A percentile compares a stretch with the other conserved stretches of the same genome.
phyloP scores from a whole-genome alignment of 495 filamentous ascomycete genomes.

The Chaetomium cochliodes region DNA sequence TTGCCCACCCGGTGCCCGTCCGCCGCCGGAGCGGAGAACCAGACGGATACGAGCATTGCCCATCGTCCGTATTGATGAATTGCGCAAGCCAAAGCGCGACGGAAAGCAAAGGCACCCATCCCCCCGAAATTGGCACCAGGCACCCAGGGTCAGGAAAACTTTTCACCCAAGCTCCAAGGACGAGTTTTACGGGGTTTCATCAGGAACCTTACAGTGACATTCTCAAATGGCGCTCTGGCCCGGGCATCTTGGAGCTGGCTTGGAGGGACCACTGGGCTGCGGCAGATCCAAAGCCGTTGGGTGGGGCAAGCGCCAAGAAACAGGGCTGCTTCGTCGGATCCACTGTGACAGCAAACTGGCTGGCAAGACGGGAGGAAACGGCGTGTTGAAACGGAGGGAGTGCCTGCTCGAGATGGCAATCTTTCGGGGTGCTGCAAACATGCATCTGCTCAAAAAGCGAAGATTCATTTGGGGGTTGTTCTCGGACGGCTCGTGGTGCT shows the following conservation, averaged over 20 bases:
- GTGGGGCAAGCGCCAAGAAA: neutral
- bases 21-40: neutral
- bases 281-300: conserved; percentile 13
- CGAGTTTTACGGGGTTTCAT: neutral
- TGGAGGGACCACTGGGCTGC: conserved; percentile 4
- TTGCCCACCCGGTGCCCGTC: neutral
- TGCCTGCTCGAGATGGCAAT: neutral
- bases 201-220: too few relatives aligned
- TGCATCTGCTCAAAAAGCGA: neutral
- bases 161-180: neutral
- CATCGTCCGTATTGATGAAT: neutral
- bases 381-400: neutral
- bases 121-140: neutral
- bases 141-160: neutral
- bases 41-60: conserved; percentile 13
- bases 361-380: conserved; percentile 1
- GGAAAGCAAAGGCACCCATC: neutral
- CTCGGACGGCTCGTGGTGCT: neutral
- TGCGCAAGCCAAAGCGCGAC: neutral
- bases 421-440: neutral
- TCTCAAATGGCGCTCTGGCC: too few relatives aligned
- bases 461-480: neutral
- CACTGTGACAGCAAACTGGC: conserved; percentile 5
- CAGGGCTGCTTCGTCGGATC: conserved; percentile 2
- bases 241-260: too few relatives aligned